Percentiles rank a stretch among this genome's conserved stretches.
Conservation (phyloP, 2,329 filamentous ascomycete species). For the Aureobasidium namibiae region DNA sequence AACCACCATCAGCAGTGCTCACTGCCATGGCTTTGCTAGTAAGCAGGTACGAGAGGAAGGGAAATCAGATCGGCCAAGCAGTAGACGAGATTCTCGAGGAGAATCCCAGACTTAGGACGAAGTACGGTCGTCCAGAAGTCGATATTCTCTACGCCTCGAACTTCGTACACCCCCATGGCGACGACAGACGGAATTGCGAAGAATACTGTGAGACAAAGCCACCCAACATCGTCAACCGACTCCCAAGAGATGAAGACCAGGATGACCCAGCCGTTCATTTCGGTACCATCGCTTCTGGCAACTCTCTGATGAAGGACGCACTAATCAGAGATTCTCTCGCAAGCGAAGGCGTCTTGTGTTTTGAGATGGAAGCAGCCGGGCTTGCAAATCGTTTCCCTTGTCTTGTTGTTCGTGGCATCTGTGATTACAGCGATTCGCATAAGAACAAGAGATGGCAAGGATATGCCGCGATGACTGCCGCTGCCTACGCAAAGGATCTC, state of each 20-base stretch:
- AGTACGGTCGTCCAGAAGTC: conserved; percentile 19
- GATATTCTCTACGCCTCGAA: conserved; percentile 24
- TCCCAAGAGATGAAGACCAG: neutral
- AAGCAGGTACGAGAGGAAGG: neutral
- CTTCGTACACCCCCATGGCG: conserved; percentile 13
- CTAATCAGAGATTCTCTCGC: neutral
- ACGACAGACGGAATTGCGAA: neutral
- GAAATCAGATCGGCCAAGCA: neutral
- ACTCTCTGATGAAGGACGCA: conserved; percentile 20
- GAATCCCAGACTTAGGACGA: conserved; percentile 21
- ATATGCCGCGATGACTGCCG: conserved; percentile 19
- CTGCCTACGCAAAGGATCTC: conserved; percentile 18
- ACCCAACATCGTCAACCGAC: neutral
- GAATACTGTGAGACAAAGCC: neutral
- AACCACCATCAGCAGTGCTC: neutral
- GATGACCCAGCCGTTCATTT: conserved; percentile 26
- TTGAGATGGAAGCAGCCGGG: conserved; percentile 17
- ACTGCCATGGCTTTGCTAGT: neutral
- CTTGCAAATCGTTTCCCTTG: conserved; percentile 16
- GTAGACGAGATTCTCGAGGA: conserved; percentile 17
- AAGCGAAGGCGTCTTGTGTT: conserved; percentile 14
- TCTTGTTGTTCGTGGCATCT: conserved; percentile 22
- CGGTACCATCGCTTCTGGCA: conserved; percentile 32
- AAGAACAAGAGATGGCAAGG: conserved; percentile 20
- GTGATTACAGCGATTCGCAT: conserved; percentile 21